Evolutionary conservation across 75 land plant genomes (phyloP), one percentile per base, ranked within the genome.

Genomic region (Pinus albicaulis): DNA sequence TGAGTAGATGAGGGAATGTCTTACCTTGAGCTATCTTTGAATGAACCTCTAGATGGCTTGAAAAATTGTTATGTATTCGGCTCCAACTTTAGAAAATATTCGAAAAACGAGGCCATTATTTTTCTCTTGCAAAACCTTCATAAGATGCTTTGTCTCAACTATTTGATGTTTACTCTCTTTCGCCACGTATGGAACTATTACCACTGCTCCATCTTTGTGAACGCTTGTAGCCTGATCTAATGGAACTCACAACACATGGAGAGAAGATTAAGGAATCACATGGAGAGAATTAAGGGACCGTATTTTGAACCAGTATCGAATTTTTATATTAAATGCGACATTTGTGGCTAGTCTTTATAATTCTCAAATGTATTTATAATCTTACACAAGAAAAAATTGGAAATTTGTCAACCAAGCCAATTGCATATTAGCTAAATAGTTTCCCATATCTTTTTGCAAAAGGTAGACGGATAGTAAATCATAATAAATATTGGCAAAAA

Each of bases 211-310:
- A 94, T 96, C 78, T 93, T 97, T 26, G 97, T 96, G 72, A 86
- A 96, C 77, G 92, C 94, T 28, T 85, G 82, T 59, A 86, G 94
- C 53, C 76, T 90, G 73, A 90, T 83, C 99, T 95, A 76, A 28
- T 36, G 66, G 31, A 31, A 71, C 61, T 31, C 19, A 2, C n/a
- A 64, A 28, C 41, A n/a, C 13, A 68, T 38, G n/a, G n/a, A 68
- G 6, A 1, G 41, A 68, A n/a, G 2, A 31, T 31, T 31, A 31
- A 31, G 31, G 31, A 31, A n/a, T n/a, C n/a, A n/a, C n/a, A n/a
- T n/a, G n/a, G n/a, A n/a, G n/a, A n/a, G n/a, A n/a, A 44, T 44
- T 44, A 44, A 44, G 48, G 8, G 7, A 48, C 53, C 11, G 2
- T 48, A 48, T 48, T 48, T 48, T 10, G 53, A 48, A 48, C 7